phyloP scores from a whole-genome alignment of 2,329 filamentous ascomycete species.

The Cladosporium halotolerans region DNA sequence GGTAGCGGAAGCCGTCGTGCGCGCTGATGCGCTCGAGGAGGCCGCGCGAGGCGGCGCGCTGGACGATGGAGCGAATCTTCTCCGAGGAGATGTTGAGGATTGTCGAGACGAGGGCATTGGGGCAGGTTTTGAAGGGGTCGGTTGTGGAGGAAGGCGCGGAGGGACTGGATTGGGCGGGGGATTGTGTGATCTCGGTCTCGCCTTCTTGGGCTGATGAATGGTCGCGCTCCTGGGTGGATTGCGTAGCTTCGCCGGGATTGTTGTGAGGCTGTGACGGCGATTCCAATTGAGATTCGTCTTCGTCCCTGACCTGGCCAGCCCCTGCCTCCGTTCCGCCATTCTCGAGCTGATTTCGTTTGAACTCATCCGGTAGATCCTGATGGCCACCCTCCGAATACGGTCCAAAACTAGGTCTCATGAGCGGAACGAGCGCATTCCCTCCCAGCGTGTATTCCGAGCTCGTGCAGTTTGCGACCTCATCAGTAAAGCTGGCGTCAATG shows the following conservation, averaged over 20 bases:
- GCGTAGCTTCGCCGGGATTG: too few relatives aligned
- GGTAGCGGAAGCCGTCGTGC: constrained; percentile 44
- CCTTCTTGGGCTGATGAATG: background rate
- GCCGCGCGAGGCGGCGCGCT: constrained; percentile 42
- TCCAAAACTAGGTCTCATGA: constrained; percentile 24
- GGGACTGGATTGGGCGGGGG: background rate
- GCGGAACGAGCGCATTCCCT: constrained; percentile 18
- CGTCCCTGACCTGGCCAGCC: background rate
- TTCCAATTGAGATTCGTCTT: background rate
- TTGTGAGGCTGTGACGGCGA: background rate
- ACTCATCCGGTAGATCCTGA: constrained; percentile 26
- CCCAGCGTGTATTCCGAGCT: constrained; percentile 21
- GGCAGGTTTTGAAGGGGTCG: constrained; percentile 12
- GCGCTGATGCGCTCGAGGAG: constrained; percentile 39
- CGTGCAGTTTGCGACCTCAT: constrained; percentile 18
- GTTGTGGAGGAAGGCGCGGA: background rate
- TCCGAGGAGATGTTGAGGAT: constrained; percentile 28
- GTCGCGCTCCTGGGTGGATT: background rate
- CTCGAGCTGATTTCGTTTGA: constrained; percentile 18
- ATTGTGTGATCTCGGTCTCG: background rate
- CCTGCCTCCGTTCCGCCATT: constrained; percentile 11
- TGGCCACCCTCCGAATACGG: constrained; percentile 24
- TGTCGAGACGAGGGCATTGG: constrained; percentile 18
- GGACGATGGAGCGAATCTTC: constrained; percentile 39
- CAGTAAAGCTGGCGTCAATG: background rate